Evolutionary conservation across 345 rosid genomes (phyloP).

Genomic region (Dovyalis caffra): DNA sequence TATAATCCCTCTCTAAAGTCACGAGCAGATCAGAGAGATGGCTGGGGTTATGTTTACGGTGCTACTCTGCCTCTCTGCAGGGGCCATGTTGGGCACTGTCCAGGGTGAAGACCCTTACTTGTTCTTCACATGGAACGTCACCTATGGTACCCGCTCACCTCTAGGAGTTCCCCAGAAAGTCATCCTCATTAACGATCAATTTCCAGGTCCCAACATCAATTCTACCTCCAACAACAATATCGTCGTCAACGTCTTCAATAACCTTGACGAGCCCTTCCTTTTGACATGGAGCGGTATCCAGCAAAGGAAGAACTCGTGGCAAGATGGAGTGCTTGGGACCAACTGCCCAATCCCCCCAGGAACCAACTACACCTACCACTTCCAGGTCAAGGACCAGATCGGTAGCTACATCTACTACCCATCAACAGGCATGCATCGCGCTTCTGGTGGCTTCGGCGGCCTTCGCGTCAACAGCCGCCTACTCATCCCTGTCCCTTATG

Average conservation of each 20-base stretch:
- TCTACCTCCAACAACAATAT: conserved; percentile 78
- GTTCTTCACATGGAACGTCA: conserved; percentile 16
- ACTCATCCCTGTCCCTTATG: conserved; percentile 34
- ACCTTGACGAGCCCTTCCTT: conserved; percentile 69
- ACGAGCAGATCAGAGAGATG: not conserved
- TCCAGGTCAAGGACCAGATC: conserved; percentile 40
- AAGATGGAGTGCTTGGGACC: conserved; percentile 33
- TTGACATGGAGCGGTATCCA: conserved; percentile 32
- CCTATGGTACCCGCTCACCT: conserved; percentile 10
- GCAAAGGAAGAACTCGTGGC: conserved; percentile 38
- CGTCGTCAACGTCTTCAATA: conserved; percentile 62
- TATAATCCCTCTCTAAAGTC: not conserved
- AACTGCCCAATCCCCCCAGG: conserved; percentile 33
- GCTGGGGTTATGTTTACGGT: conserved; percentile 1
- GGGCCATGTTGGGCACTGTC: conserved; percentile 1
- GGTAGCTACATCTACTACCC: conserved; percentile 37
- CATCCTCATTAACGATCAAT: conserved; percentile 64
- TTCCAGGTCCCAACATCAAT: conserved; percentile 74
- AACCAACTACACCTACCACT: conserved; percentile 34
- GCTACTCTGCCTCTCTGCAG: not conserved
- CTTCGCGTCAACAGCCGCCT: conserved; percentile 34
- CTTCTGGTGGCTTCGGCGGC: conserved; percentile 34
- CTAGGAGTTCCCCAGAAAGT: conserved; percentile 39
- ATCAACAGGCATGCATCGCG: conserved; percentile 20
- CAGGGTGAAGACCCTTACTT: conserved; percentile 8